Evolutionary conservation across 306 rosid species (phyloP).

Genomic region (Pueraria montana): DNA sequence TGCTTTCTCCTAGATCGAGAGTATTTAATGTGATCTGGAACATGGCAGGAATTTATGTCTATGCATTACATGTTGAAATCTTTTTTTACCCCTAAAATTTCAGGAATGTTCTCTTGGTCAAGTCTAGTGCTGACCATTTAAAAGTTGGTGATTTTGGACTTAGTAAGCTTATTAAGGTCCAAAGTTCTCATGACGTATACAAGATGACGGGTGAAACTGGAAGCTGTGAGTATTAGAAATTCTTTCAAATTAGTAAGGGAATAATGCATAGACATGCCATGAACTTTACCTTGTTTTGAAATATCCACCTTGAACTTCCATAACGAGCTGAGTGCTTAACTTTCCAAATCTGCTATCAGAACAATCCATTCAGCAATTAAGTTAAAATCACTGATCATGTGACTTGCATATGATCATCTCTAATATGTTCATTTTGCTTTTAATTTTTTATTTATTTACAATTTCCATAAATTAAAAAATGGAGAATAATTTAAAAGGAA

Average conservation of each 20-base stretch:
- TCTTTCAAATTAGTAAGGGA: slow-evolving; percentile 28
- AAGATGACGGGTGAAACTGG: slow-evolving; percentile 99
- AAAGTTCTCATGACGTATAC: slow-evolving; percentile 85
- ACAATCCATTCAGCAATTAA: background rate
- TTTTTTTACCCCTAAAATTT: slow-evolving; percentile 25
- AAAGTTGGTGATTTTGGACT: slow-evolving; percentile 96
- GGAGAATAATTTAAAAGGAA: background rate
- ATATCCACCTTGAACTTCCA: slow-evolving; percentile 27
- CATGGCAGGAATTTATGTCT: slow-evolving; percentile 34
- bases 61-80: slow-evolving; percentile 31
- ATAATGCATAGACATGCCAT: slow-evolving; percentile 18
- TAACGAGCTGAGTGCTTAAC: background rate
- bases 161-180: slow-evolving; percentile 92
- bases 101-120: slow-evolving; percentile 94
- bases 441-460: background rate
- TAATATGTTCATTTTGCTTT: background rate
- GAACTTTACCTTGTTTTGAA: slow-evolving; percentile 21
- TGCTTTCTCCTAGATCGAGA: slow-evolving; percentile 5
- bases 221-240: slow-evolving; percentile 75
- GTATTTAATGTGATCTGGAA: slow-evolving; percentile 33
- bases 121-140: slow-evolving; percentile 86
- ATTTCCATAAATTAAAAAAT: slow-evolving; percentile 4
- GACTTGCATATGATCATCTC: slow-evolving; percentile 17
- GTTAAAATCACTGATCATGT: background rate
- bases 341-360: background rate